Evolutionary conservation across 305 asterid genomes (phyloP).

Genomic region (Plantago coronopus): DNA sequence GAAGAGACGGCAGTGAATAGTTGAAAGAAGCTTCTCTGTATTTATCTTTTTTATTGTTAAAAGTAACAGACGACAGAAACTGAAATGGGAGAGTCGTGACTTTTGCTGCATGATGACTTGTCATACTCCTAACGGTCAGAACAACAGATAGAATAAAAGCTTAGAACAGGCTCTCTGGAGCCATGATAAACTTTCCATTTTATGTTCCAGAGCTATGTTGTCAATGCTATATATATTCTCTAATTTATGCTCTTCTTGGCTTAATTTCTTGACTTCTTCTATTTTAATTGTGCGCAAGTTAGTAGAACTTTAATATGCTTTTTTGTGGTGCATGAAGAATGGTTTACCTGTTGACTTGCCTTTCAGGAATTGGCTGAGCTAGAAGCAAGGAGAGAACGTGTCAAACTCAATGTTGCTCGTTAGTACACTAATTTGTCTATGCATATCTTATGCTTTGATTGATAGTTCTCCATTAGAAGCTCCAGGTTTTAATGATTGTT

Average conservation of each 20-base stretch:
- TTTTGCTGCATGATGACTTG: too few relatives aligned
- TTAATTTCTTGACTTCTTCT: background rate
- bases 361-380: conserved; percentile 85
- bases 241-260: conserved; percentile 3
- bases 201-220: background rate
- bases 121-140: too few relatives aligned
- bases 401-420: conserved; percentile 80
- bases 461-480: conserved; percentile 8
- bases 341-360: conserved; percentile 22
- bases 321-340: conserved; percentile 4
- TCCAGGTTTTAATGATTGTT: conserved; percentile 16
- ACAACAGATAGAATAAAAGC: too few relatives aligned
- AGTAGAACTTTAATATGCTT: background rate
- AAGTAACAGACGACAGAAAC: too few relatives aligned
- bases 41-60: too few relatives aligned
- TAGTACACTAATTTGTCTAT: conserved; percentile 43
- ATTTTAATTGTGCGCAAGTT: background rate
- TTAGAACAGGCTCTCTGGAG: too few relatives aligned
- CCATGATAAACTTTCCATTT: too few relatives aligned
- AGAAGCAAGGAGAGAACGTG: conserved; percentile 84
- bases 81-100: too few relatives aligned
- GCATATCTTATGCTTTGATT: conserved; percentile 10
- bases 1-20: too few relatives aligned
- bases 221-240: background rate
- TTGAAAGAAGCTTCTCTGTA: too few relatives aligned